phyloP scores from a whole-genome alignment of 208 protist species.

The Crithidia brevicula region DNA sequence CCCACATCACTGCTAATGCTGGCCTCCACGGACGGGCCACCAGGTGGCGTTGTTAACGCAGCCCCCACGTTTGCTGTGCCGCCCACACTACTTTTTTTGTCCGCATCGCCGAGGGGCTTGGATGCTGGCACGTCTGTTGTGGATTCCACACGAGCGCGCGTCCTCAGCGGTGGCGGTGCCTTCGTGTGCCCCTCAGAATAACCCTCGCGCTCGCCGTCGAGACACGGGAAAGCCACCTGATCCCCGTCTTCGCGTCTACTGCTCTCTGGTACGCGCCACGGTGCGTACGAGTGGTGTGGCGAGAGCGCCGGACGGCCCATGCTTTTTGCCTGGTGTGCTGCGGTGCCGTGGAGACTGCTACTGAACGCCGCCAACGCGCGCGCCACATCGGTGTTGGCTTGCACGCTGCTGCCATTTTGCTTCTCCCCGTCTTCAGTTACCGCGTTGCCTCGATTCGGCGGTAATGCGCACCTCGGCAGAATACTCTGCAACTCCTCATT shows the following conservation, averaged over 20 bases:
- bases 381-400: background rate
- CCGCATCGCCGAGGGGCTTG: background rate
- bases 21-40: background rate
- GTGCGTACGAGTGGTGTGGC: background rate
- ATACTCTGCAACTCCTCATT: background rate
- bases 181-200: background rate
- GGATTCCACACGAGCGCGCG: background rate
- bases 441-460: no score
- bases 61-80: background rate
- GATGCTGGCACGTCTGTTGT: background rate
- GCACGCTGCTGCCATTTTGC: background rate
- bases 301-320: background rate
- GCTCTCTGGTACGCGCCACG: background rate
- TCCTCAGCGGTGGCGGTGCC: constrained; percentile 3
- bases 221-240: background rate
- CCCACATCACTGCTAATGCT: background rate
- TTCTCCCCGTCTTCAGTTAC: background rate
- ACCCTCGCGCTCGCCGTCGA: background rate
- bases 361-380: constrained; percentile 4
- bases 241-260: constrained; percentile 1
- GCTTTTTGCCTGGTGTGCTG: background rate
- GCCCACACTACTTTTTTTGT: background rate
- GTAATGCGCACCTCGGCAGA: background rate
- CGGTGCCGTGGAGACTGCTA: constrained; percentile 1
- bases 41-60: background rate